A percentile compares a stretch with the other conserved stretches of the same genome.
These are phyloP conservation scores for Austroboletus eburneus DNA, from an alignment of 768 basidiomycete genomes.

Conservation along the genomic window DNA sequence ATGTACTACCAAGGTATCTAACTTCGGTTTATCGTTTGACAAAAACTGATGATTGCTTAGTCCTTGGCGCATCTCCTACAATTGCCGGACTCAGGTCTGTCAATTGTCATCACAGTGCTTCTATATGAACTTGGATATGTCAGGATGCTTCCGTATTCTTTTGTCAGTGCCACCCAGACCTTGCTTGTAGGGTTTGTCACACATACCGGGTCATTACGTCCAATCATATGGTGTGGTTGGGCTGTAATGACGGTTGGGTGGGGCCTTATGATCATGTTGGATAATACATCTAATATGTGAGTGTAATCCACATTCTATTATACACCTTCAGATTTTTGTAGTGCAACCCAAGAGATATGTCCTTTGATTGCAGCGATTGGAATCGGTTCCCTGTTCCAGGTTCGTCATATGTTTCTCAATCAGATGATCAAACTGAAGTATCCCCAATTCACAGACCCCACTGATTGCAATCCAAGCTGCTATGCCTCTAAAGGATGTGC, in stretches of 20 bases:
- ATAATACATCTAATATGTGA: slow-evolving; percentile 43
- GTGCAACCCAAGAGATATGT: slow-evolving; percentile 61
- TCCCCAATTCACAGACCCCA: slow-evolving; percentile 29
- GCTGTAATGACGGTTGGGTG: neutral
- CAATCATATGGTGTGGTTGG: neutral
- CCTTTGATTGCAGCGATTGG: slow-evolving; percentile 66
- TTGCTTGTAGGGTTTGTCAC: neutral
- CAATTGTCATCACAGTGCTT: neutral
- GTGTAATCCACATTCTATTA: neutral
- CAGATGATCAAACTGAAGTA: too few species aligned
- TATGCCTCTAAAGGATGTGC: slow-evolving; percentile 87
- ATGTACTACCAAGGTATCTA: slow-evolving; percentile 36
- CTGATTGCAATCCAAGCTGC: slow-evolving; percentile 77
- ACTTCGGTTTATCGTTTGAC: neutral
- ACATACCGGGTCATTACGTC: neutral
- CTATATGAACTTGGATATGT: too few species aligned
- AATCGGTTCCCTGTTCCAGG: slow-evolving; percentile 61
- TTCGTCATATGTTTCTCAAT: slow-evolving; percentile 7
- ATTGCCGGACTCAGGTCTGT: slow-evolving; percentile 29
- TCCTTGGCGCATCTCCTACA: slow-evolving; percentile 37
- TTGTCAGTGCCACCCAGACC: neutral
- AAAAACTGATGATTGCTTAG: slow-evolving; percentile 6
- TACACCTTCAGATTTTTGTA: slow-evolving; percentile 16
- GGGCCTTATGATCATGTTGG: slow-evolving; percentile 72
- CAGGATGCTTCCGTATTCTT: neutral